Conservation (phyloP, 441 rosid genomes). For the Raphanus hybrid region DNA sequence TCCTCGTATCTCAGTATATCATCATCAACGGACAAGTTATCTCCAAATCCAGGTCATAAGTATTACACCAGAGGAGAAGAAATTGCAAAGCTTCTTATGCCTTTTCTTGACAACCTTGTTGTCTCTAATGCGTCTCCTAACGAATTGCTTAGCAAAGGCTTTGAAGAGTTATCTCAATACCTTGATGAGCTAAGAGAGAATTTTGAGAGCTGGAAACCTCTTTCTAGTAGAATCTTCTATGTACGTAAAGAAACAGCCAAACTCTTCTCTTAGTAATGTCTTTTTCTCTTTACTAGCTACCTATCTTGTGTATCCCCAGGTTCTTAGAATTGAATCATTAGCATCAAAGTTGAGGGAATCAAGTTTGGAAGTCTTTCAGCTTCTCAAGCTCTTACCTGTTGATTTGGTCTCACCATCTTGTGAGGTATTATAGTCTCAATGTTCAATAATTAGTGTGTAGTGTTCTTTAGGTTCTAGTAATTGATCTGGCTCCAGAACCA, state of each 20-base stretch:
- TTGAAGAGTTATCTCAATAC: conserved; percentile 69
- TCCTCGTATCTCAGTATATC: conserved; percentile 63
- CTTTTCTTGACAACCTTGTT: conserved; percentile 67
- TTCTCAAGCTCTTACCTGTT: conserved; percentile 64
- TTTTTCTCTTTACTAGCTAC: neutral
- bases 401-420: conserved; percentile 71
- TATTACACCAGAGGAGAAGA: conserved; percentile 73
- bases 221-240: conserved; percentile 75
- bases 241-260: conserved; percentile 55
- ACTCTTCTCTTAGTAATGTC: neutral
- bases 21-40: conserved; percentile 57
- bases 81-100: conserved; percentile 74
- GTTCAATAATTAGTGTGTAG: neutral
- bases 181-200: conserved; percentile 65
- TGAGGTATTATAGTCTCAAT: conserved; percentile 58
- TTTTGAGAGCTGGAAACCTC: conserved; percentile 69
- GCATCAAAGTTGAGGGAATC: conserved; percentile 60
- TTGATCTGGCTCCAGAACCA: neutral
- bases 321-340: conserved; percentile 70
- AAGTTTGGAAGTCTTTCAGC: conserved; percentile 62
- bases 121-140: conserved; percentile 63
- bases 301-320: conserved; percentile 44
- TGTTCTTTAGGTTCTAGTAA: neutral
- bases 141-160: conserved; percentile 61
- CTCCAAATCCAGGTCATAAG: conserved; percentile 63